Base-by-base conservation (phyloP, 352 stramenopile genomes). In the Globisporangium sylvaticum region DNA sequence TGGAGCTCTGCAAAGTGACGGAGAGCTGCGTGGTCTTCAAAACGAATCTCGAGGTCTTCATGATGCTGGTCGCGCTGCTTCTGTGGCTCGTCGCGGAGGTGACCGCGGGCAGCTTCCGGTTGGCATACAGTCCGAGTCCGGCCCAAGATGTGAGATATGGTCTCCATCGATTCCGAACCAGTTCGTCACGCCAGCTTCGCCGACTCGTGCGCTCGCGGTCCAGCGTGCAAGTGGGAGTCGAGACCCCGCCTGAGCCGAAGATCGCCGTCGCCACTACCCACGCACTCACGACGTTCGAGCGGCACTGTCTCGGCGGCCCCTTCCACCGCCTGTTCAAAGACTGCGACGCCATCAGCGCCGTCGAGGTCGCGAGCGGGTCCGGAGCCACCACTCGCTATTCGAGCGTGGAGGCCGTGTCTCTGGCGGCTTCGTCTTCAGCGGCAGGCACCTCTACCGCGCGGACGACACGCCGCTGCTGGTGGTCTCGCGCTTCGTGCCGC, bases 361-460 rank as follows among this genome's bases (percentile, higher is more conserved):
- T 54, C 46, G n/a, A 27, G 46, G 7, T 9, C 46, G n/a, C 6
- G n/a, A 15, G 10, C 46, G 10, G 3, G 6, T 5, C 46, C 46
- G n/a, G 46, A 54, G 46, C 6, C n/a, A 24, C 46, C 46, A 54
- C 46, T 10, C 46, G 46, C 46, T 54, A 54, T 14, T 54, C 46
- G 46, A 54, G 6, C 29, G 65, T 72, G n/a, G 75, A 69, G 71
- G 53, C 71, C 1, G 71, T 75, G 54, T 64, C 71, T 12, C 57
- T 77, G 20, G 72, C 65, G 73, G 73, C 6, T 79, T 75, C 44
- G 60, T 79, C 29, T 79, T 73, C 46, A 64, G 64, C 14, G 73
- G 73, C 20, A 72, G 68, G 27, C 69, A 69, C 63, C 25, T 79
- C 8, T 79, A 79, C 53, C 70, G 59, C 24, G 70, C 73, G 9